These are phyloP conservation scores for Clavariopsis aquatica DNA, from an alignment of 495 filamentous ascomycete genomes.

Conservation along the genomic window DNA sequence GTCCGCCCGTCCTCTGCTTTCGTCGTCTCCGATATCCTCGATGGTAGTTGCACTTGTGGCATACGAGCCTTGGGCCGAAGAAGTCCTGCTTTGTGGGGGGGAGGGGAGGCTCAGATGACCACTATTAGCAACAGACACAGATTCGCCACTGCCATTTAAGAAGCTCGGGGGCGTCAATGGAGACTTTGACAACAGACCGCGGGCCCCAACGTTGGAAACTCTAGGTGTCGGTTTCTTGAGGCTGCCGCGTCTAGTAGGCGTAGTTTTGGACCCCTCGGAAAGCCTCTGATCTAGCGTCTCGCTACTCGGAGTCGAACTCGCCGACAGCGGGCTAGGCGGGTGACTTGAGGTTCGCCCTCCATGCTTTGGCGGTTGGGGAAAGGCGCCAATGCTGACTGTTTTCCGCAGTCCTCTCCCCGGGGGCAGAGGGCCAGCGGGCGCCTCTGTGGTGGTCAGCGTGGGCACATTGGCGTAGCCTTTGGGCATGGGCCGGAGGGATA, in stretches of 20 bases:
- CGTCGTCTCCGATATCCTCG: conserved; percentile 65
- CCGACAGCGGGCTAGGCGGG: conserved; percentile 62
- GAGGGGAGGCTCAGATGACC: conserved; percentile 68
- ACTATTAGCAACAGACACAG: conserved; percentile 62
- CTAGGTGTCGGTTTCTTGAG: conserved; percentile 33
- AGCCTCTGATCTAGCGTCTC: conserved; percentile 38
- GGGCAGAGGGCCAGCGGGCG: conserved; percentile 44
- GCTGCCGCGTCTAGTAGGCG: conserved; percentile 45
- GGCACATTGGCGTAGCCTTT: conserved; percentile 37
- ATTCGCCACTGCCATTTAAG: conserved; percentile 75
- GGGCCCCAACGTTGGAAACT: conserved; percentile 25
- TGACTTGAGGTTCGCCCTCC: conserved; percentile 56
- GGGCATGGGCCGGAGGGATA: conserved; percentile 21
- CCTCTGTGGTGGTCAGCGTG: conserved; percentile 24
- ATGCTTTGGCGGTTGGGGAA: conserved; percentile 81
- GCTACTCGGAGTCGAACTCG: conserved; percentile 38
- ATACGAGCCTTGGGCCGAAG: conserved; percentile 85
- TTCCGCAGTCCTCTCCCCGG: conserved; percentile 71
- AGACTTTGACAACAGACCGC: conserved; percentile 30
- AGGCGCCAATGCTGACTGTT: conserved; percentile 86
- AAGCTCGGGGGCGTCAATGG: conserved; percentile 60
- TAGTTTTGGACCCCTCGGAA: conserved; percentile 25
- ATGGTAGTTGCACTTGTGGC: conserved; percentile 87
- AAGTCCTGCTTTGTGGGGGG: conserved; percentile 83
- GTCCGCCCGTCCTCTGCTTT: conserved; percentile 48